Conservation (phyloP, 108 stramenopile species). For the Pseudonitzschia multiseries region DNA sequence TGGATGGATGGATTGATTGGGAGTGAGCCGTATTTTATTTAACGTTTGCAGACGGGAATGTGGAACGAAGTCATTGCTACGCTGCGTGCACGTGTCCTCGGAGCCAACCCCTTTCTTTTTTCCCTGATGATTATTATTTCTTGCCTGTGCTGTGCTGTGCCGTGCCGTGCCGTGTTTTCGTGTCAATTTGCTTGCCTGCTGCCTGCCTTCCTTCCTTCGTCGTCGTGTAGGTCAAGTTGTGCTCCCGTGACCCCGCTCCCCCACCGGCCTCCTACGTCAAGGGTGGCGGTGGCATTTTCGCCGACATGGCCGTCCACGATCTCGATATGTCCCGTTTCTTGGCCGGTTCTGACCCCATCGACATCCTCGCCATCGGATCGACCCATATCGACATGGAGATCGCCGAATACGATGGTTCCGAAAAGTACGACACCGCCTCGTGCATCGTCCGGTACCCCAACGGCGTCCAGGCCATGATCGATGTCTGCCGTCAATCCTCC, state of each 20-base stretch:
- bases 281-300: conserved; percentile 95
- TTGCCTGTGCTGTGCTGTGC: no score
- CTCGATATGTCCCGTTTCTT: conserved; percentile 95
- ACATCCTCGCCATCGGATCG: conserved; percentile 85
- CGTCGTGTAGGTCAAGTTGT: conserved; percentile 71
- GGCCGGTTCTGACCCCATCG: conserved; percentile 89
- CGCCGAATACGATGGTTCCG: conserved; percentile 78
- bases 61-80: background rate
- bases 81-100: no score
- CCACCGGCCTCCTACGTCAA: conserved; percentile 95
- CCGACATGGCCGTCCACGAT: conserved; percentile 98
- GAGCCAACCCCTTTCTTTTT: no score
- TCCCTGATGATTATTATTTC: no score
- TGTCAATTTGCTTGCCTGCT: background rate
- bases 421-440: conserved; percentile 91
- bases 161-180: no score
- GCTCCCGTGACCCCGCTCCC: conserved; percentile 92
- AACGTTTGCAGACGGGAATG: background rate
- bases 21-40: background rate
- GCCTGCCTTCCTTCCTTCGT: background rate
- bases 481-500: conserved; percentile 94
- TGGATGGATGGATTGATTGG: background rate
- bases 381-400: conserved; percentile 95
- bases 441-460: conserved; percentile 89
- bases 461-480: conserved; percentile 90